Conservation (phyloP, 805 yeast genomes). For the Metschnikowia noctiluminum region DNA sequence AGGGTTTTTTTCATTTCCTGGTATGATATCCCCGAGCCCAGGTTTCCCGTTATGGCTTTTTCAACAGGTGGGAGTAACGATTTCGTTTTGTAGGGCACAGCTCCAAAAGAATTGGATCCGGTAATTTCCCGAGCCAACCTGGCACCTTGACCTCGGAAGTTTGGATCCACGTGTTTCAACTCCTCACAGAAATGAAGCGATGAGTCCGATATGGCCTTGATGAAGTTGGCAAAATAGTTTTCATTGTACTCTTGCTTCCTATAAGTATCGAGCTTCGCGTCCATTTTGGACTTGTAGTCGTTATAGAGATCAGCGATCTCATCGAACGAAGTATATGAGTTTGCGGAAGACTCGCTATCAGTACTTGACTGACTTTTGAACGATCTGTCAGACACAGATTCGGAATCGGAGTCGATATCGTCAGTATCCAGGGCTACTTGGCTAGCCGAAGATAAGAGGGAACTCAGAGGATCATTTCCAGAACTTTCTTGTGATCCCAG, state of each 20-base stretch:
- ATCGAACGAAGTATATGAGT: conserved; percentile 36
- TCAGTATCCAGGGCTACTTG: background rate
- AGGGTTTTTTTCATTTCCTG: conserved; percentile 33
- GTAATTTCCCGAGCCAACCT: conserved; percentile 40
- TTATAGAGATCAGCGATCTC: conserved; percentile 36
- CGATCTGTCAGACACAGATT: conserved; percentile 15
- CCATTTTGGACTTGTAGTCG: conserved; percentile 25
- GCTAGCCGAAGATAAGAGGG: background rate
- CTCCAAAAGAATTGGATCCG: conserved; percentile 40
- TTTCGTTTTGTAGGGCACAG: conserved; percentile 40
- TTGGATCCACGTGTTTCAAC: conserved; percentile 35
- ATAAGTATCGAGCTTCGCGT: conserved; percentile 14
- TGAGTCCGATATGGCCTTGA: conserved; percentile 31
- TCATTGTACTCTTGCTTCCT: conserved; percentile 20
- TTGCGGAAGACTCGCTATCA: conserved; percentile 25
- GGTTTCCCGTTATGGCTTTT: conserved; percentile 7
- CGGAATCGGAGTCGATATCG: conserved; percentile 10
- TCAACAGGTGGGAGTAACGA: conserved; percentile 36
- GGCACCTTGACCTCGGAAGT: conserved; percentile 40
- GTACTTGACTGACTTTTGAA: conserved; percentile 19
- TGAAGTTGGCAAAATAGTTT: conserved; percentile 27
- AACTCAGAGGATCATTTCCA: background rate
- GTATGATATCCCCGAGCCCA: conserved; percentile 24
- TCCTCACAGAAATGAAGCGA: conserved; percentile 36
- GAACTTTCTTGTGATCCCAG: background rate